phyloP scores from a whole-genome alignment of 2,329 filamentous ascomycete genomes.

The Fusarium cyanostomum region DNA sequence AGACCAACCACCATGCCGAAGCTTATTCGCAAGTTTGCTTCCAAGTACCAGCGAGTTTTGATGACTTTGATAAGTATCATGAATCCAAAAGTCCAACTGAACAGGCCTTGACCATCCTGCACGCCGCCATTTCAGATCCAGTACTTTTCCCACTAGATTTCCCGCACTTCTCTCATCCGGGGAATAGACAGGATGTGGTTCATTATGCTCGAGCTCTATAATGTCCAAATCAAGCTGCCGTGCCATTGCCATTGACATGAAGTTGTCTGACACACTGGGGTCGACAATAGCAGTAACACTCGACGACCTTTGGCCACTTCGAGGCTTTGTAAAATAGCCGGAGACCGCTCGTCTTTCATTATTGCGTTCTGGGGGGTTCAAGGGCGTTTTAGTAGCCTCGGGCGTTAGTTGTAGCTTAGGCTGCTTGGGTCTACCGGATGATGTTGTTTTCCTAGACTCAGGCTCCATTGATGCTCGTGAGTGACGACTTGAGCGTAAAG shows the following conservation, averaged over 20 bases:
- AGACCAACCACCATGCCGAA: too few relatives aligned
- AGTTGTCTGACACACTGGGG: background rate
- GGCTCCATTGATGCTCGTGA: too few relatives aligned
- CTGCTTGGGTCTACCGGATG: too few relatives aligned
- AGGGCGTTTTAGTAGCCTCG: rapidly evolving
- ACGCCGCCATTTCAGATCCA: background rate
- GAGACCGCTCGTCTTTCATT: rapidly evolving
- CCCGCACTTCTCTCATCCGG: rapidly evolving
- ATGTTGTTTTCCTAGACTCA: too few relatives aligned
- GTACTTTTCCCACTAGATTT: background rate
- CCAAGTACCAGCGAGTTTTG: background rate
- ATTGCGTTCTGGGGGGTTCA: rapidly evolving
- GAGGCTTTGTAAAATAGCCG: background rate
- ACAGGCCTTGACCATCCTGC: background rate
- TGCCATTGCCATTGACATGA: background rate
- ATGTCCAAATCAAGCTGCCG: rapidly evolving
- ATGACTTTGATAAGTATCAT: background rate
- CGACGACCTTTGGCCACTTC: rapidly evolving
- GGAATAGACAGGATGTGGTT: background rate
- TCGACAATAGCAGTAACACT: background rate
- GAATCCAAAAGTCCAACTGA: background rate
- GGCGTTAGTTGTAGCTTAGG: rapidly evolving
- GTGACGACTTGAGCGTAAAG: background rate
- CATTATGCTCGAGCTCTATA: rapidly evolving
- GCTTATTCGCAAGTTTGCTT: too few relatives aligned